Evolutionary conservation across 169 alveolate genomes (phyloP).

Genomic region (Pseudocohnilembus persalinus): DNA sequence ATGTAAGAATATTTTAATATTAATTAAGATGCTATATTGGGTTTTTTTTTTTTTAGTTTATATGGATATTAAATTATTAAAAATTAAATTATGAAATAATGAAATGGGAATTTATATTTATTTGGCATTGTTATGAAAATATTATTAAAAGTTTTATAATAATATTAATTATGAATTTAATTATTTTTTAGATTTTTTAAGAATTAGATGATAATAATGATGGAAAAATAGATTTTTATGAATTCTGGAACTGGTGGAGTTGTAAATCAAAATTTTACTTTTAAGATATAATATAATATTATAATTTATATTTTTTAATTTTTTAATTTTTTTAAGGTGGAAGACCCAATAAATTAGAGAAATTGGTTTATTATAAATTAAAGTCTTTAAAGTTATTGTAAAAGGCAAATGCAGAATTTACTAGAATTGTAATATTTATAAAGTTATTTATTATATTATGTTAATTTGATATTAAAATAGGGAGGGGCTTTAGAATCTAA

Average conservation of each 20-base stretch:
- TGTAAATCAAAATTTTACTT: neutral
- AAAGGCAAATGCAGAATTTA: conserved; percentile 7
- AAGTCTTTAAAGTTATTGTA: conserved; percentile 1
- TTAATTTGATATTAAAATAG: neutral
- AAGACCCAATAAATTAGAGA: conserved; percentile 19
- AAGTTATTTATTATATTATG: too few species aligned
- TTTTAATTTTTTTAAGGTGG: neutral
- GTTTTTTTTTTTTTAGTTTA: too few species aligned
- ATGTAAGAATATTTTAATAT: too few species aligned
- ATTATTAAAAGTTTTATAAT: too few species aligned
- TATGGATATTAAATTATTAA: too few species aligned
- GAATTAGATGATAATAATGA: conserved; percentile 14
- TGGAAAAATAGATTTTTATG: neutral
- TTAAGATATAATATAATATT: too few species aligned
- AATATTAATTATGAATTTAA: too few species aligned
- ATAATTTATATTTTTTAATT: too few species aligned
- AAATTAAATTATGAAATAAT: too few species aligned
- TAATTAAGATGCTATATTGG: too few species aligned
- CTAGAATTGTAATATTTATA: neutral
- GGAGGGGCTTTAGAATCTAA: conserved; percentile 8
- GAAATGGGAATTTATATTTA: too few species aligned
- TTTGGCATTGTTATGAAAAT: too few species aligned
- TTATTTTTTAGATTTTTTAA: conserved; percentile 5
- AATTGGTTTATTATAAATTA: conserved; percentile 13
- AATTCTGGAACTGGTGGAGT: conserved; percentile 20